A percentile compares a stretch with the other conserved stretches of the same genome.
Conservation (phyloP, 1,139 yeast genomes). For the Kurtzmaniella natalensis region DNA sequence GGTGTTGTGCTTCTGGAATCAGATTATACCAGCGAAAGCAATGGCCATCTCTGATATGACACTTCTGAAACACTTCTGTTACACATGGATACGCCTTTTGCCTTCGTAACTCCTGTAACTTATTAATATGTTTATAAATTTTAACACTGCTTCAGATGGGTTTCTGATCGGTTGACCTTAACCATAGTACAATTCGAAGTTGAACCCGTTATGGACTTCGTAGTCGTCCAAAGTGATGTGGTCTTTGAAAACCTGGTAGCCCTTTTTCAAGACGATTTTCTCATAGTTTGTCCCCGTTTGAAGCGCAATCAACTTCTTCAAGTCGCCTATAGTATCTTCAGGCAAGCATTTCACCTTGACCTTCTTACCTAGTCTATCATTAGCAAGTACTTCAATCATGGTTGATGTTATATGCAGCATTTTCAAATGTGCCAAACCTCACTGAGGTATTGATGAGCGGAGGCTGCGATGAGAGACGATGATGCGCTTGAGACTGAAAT, state of each 20-base stretch:
- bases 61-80: no score
- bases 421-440: neutral
- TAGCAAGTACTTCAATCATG: conserved; percentile 32
- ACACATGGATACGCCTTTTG: no score
- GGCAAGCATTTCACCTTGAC: conserved; percentile 82
- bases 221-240: conserved; percentile 90
- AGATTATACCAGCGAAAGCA: no score
- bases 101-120: no score
- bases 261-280: conserved; percentile 65
- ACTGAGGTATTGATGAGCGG: no score
- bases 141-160: no score
- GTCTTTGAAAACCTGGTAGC: conserved; percentile 78
- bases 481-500: no score
- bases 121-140: no score
- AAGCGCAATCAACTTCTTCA: conserved; percentile 75
- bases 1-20: no score
- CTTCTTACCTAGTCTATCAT: conserved; percentile 75
- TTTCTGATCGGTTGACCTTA: no score
- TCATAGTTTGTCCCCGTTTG: conserved; percentile 76
- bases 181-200: conserved; percentile 78
- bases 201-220: conserved; percentile 87
- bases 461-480: no score
- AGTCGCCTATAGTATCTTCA: conserved; percentile 86
- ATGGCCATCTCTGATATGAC: no score
- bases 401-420: neutral